Conservation (phyloP, 73 alveolate species). For the Durusdinium trenchii region DNA sequence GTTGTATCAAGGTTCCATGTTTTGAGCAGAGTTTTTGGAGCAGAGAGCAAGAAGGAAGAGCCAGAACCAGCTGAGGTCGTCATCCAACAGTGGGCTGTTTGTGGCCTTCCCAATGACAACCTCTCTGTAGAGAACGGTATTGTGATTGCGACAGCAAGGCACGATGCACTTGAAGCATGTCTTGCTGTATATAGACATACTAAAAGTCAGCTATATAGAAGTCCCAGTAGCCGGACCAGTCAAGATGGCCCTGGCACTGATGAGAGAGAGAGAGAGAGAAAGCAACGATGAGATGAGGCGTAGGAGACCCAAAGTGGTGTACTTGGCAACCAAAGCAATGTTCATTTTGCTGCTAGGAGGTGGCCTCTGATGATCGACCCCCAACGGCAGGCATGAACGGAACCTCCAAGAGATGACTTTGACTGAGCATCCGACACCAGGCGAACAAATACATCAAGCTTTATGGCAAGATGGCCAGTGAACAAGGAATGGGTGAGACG, state of each 20-base stretch:
- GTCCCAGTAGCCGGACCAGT: too few species aligned
- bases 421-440: conserved; percentile 74
- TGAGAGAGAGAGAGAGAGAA: too few species aligned
- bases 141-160: conserved; percentile 81
- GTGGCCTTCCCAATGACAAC: conserved; percentile 99
- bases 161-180: too few species aligned
- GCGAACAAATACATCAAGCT: conserved; percentile 99
- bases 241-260: too few species aligned
- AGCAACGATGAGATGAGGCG: too few species aligned
- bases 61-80: conserved; percentile 97
- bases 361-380: conserved; percentile 99
- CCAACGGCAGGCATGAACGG: conserved; percentile 96
- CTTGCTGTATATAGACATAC: too few species aligned
- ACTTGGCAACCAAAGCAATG: background rate
- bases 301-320: background rate
- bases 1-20: too few species aligned
- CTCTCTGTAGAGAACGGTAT: conserved; percentile 99
- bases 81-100: conserved; percentile 99
- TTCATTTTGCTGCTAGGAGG: conserved; percentile 96
- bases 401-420: background rate
- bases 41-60: too few species aligned
- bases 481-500: conserved; percentile 97
- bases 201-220: too few species aligned
- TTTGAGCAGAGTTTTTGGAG: too few species aligned
- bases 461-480: conserved; percentile 99